Evolutionary conservation across 805 yeast species (phyloP), one percentile per base, ranked within the genome.

Genomic region (Kuraishia hungarica): DNA sequence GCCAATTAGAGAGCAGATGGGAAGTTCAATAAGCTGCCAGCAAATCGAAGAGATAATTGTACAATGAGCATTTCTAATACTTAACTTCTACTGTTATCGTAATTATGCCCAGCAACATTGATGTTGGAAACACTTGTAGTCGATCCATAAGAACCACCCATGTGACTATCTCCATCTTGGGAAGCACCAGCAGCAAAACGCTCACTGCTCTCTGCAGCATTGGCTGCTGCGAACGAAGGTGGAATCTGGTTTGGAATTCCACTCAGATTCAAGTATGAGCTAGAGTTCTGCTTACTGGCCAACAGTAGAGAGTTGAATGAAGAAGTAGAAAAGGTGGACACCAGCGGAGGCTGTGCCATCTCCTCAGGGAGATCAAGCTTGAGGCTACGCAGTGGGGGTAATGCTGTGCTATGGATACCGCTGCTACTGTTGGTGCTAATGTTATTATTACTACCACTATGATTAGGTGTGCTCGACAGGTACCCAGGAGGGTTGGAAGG

Each of bases 271-370:
- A 35, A 8, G 28, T 21, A 24, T 21, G 24, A 35, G 50, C 26
- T 13, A 3, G 28, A 23, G 19, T 48, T 48, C 50, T 24, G 28
- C 50, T 23, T 48, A 20, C 53, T 28, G 21, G 53, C 50, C 7
- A 53, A 7, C 5, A 53, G 20, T 19, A 54, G 43, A 7, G 56
- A 55, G 50, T 46, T 52, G 46, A 55, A 52, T 17, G 57, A 52
- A 6, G 39, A 28, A 17, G 39, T 48, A 17, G 55, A 52, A 19
- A 15, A 39, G 6, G 48, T 10, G 15, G 22, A 19, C 43, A 39
- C 29, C 19, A 51, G 48, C 15, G 49, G 97, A 96, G 7, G 97
- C 97, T 1, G 91, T 61, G 53, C 49, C 48, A 74, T 62, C 52
- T 72, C 77, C 20, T 73, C 72, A 1, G 83, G 83, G 54, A 79